Evolutionary conservation across 768 basidiomycete species (phyloP), one percentile per base, ranked within the genome.

Genomic region (Lentinula sp.): DNA sequence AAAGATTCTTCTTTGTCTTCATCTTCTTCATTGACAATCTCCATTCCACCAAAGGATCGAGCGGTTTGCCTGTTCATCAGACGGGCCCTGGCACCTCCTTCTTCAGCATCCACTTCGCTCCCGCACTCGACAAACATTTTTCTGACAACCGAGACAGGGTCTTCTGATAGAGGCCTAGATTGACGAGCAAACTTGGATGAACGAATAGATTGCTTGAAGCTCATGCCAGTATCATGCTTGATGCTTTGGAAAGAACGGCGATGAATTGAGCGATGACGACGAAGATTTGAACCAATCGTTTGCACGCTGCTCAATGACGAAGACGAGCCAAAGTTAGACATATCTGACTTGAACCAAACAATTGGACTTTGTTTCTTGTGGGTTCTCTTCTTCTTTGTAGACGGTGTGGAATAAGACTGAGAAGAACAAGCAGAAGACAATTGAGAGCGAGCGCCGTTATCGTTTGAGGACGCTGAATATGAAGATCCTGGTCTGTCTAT

Each of bases 21-120:
- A 43, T 60, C 59, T 60, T 60, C 59, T 43, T 60, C 59, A 16
- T 60, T 34, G n/a, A 60, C 59, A 28, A 60, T 42, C 16, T 60
- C 59, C 59, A 60, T 60, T 32, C 59, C 59, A 15, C 48, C 59
- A 40, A 60, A 60, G 6, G 59, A 60, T 18, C 50, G 31, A 21
- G 39, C 48, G 3, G 59, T 60, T 23, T 60, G 49, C 48, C 59
- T 50, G 31, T 60, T 52, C 31, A 60, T 50, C 9, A 50, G 59
- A 21, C 49, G 49, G 4, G 49, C 39, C 15, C 48, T 50, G 32
- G 49, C 48, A 52, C 48, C 59, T 49, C 45, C 50, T 16, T 35
- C 50, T 49, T 60, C 49, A 18, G n/a, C 15, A 32, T 60, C 59
- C 10, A 42, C 49, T 51, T 52, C 50, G n/a, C 28, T 51, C 9